Evolutionary conservation across 2,329 filamentous ascomycete species (phyloP).

Genomic region (Epichloe uncinata): DNA sequence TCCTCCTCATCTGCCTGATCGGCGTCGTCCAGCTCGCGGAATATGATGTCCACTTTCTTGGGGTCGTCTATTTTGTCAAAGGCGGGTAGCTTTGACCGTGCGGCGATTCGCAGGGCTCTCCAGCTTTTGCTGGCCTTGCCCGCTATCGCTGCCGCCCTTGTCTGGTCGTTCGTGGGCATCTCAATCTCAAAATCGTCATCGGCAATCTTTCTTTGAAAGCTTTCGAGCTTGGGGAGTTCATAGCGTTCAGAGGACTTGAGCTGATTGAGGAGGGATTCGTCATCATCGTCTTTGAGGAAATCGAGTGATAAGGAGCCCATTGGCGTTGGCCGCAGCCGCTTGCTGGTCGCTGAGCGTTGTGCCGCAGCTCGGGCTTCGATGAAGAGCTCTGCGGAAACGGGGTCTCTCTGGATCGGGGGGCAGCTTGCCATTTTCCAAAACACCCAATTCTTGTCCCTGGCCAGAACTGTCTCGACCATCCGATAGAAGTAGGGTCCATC

Average conservation of each 20-base stretch:
- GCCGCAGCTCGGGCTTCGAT: slow-evolving; percentile 53
- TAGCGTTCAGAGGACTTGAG: slow-evolving; percentile 55
- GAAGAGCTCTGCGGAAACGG: slow-evolving; percentile 57
- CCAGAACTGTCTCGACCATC: slow-evolving; percentile 92
- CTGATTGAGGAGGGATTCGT: slow-evolving; percentile 47
- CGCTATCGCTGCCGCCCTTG: slow-evolving; percentile 43
- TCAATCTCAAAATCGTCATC: slow-evolving; percentile 77
- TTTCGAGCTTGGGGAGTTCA: slow-evolving; percentile 53
- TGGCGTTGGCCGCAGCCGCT: slow-evolving; percentile 53
- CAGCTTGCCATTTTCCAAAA: slow-evolving; percentile 96
- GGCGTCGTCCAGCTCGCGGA: slow-evolving; percentile 32
- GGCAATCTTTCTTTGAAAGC: slow-evolving; percentile 60
- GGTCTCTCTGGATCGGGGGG: slow-evolving; percentile 70
- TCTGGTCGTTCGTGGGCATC: slow-evolving; percentile 54
- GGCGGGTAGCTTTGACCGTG: slow-evolving; percentile 55
- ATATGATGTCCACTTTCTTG: slow-evolving; percentile 51
- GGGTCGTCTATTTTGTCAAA: slow-evolving; percentile 85
- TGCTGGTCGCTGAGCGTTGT: slow-evolving; percentile 53
- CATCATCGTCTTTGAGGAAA: slow-evolving; percentile 59
- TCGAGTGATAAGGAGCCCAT: slow-evolving; percentile 63
- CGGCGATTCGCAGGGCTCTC: slow-evolving; percentile 73
- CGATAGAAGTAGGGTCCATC: slow-evolving; percentile 91
- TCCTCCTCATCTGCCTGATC: slow-evolving; percentile 23
- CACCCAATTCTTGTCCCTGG: slow-evolving; percentile 96
- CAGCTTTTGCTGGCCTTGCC: slow-evolving; percentile 81